Percentiles rank a stretch among this genome's conserved stretches.
Evolutionary conservation across 768 basidiomycete genomes (phyloP).

Genomic region (Tephrocybe sp.): DNA sequence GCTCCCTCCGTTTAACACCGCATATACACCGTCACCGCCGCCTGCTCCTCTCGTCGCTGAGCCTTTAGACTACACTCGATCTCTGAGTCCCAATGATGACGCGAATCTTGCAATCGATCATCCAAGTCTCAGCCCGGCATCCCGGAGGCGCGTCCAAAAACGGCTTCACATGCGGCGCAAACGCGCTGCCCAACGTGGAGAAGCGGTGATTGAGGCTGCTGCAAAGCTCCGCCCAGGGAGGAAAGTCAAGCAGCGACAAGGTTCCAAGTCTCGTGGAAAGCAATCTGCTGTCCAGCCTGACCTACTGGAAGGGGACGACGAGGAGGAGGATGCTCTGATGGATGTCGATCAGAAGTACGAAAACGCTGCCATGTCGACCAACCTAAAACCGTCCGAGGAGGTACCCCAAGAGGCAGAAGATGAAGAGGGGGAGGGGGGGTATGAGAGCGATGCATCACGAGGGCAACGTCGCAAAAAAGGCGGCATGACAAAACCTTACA

Average conservation of each 20-base stretch:
- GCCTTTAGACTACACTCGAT: conserved; percentile 3
- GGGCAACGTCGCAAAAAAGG: conserved; percentile 18
- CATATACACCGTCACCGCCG: conserved; percentile 6
- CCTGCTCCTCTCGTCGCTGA: conserved; percentile 5
- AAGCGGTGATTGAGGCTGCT: conserved; percentile 24
- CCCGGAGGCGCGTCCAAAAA: conserved; percentile 58
- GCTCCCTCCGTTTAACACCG: neutral
- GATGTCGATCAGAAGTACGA: conserved; percentile 10
- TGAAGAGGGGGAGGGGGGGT: neutral
- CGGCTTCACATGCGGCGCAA: conserved; percentile 73
- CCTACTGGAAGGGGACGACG: neutral
- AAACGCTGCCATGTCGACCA: neutral
- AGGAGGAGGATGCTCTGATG: conserved; percentile 7
- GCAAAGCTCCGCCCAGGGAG: conserved; percentile 39
- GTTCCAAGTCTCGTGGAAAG: conserved; percentile 15
- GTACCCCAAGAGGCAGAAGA: neutral
- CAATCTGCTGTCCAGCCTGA: conserved; percentile 14
- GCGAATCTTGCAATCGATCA: conserved; percentile 15
- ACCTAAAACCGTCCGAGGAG: neutral
- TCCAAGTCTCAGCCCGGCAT: conserved; percentile 40
- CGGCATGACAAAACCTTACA: conserved; percentile 47
- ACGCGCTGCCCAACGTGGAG: conserved; percentile 51
- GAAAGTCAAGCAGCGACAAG: conserved; percentile 21
- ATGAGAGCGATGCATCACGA: conserved; percentile 1
- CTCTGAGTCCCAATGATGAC: conserved; percentile 12